A percentile compares a stretch with the other conserved stretches of the same genome.
Evolutionary conservation across 2,329 filamentous ascomycete genomes (phyloP).

Genomic region (Apiospora kogelbergensis): DNA sequence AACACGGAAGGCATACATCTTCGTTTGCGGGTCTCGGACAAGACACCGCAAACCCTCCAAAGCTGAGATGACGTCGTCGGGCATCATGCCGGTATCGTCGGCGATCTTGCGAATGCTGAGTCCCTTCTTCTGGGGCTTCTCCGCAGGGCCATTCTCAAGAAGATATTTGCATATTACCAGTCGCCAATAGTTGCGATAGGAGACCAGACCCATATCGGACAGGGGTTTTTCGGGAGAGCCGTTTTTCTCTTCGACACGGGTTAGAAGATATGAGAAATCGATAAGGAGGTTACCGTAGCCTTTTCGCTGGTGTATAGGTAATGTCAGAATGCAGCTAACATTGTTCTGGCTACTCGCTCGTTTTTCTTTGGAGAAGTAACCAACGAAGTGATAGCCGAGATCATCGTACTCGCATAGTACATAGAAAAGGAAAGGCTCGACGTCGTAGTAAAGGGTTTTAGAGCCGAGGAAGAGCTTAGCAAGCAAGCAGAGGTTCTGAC

Average conservation of each 20-base stretch:
- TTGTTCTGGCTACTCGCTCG: constrained; percentile 93
- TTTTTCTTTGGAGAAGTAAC: constrained; percentile 99
- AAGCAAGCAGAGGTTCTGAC: constrained; percentile 92
- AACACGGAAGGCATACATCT: constrained; percentile 84
- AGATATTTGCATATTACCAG: constrained; percentile 84
- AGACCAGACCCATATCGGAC: constrained; percentile 96
- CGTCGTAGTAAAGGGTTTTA: constrained; percentile 97
- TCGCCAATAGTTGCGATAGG: constrained; percentile 97
- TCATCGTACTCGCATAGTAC: constrained; percentile 94
- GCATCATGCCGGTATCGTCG: constrained; percentile 88
- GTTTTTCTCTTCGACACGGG: constrained; percentile 87
- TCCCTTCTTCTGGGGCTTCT: constrained; percentile 42
- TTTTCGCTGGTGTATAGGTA: constrained; percentile 95
- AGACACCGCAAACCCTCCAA: constrained; percentile 87
- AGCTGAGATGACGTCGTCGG: constrained; percentile 93
- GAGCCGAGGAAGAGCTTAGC: constrained; percentile 98
- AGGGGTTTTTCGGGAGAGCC: constrained; percentile 96
- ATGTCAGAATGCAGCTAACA: constrained; percentile 92
- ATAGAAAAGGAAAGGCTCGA: constrained; percentile 96
- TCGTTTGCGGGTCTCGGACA: constrained; percentile 85
- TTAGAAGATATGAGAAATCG: constrained; percentile 96
- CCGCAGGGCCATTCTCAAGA: constrained; percentile 51
- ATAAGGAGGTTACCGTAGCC: constrained; percentile 96
- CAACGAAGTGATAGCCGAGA: constrained; percentile 91
- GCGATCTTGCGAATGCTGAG: constrained; percentile 71